These are phyloP conservation scores for Mucor circinelloides DNA, from an alignment of 371 early-diverging fungal genomes.

Conservation along the genomic window DNA sequence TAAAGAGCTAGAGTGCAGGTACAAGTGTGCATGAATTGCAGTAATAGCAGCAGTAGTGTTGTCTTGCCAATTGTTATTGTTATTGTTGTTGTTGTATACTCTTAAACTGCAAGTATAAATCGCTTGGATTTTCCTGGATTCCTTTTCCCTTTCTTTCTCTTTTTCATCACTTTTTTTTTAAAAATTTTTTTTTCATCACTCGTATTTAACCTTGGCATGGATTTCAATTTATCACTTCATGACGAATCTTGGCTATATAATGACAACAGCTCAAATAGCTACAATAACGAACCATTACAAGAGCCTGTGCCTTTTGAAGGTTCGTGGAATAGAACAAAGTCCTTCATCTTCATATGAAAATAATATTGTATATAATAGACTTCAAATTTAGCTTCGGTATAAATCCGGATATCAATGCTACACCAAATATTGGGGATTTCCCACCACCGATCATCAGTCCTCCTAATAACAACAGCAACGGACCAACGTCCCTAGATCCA, in stretches of 20 bases:
- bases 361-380: conserved; percentile 17
- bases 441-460: background rate
- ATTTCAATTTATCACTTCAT: conserved; percentile 3
- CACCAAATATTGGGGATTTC: background rate
- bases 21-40: no score
- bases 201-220: background rate
- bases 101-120: background rate
- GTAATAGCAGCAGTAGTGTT: no score
- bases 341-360: background rate
- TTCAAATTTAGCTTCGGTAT: conserved; percentile 33
- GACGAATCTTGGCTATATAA: conserved; percentile 10
- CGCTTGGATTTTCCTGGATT: background rate
- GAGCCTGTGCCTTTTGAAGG: conserved; percentile 42
- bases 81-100: background rate
- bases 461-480: background rate
- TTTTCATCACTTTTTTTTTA: background rate
- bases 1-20: no score
- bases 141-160: background rate
- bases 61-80: background rate
- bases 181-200: conserved; percentile 1
- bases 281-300: conserved; percentile 14
- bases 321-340: background rate
- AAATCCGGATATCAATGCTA: conserved; percentile 15
- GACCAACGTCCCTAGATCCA: conserved; percentile 4
- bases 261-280: background rate